A percentile compares a stretch with the other conserved stretches of the same genome.
These are phyloP conservation scores for Puccinia polysora DNA, from an alignment of 1,284 basidiomycete species.

Conservation along the genomic window DNA sequence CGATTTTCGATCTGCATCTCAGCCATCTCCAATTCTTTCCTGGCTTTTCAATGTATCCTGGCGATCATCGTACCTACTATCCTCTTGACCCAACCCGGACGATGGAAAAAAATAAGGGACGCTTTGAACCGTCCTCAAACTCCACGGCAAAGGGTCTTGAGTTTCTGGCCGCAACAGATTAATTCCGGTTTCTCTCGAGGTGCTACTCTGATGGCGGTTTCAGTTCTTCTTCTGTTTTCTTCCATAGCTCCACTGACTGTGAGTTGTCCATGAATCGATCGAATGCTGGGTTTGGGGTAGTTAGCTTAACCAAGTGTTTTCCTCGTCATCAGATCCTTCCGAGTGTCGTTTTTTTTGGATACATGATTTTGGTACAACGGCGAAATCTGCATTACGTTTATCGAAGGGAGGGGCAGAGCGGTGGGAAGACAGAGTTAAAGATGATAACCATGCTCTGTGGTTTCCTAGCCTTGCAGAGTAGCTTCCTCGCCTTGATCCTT, in stretches of 20 bases:
- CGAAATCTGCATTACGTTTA: constrained; percentile 26
- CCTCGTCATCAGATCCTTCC: constrained; percentile 3
- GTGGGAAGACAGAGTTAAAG: constrained; percentile 18
- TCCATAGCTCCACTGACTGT: constrained; percentile 27
- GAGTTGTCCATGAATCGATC: not conserved
- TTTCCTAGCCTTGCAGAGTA: not conserved
- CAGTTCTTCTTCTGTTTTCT: constrained; percentile 7
- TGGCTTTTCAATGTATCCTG: constrained; percentile 16
- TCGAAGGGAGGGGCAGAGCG: constrained; percentile 12
- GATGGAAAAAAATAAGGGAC: not conserved
- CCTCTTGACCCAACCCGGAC: constrained; percentile 21
- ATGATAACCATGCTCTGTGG: constrained; percentile 10
- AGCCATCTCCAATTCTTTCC: constrained; percentile 17
- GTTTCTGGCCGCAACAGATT: constrained; percentile 26
- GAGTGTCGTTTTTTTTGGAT: constrained; percentile 29
- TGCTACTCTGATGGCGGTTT: constrained; percentile 13
- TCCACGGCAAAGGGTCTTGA: constrained; percentile 32
- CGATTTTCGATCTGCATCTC: constrained; percentile 5
- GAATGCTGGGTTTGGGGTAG: too few species aligned
- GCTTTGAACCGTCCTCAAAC: constrained; percentile 25
- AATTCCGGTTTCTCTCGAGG: constrained; percentile 7
- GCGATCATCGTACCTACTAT: constrained; percentile 24
- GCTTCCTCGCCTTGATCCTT: constrained; percentile 11
- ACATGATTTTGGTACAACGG: constrained; percentile 25
- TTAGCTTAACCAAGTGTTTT: too few species aligned